Conservation (phyloP, 73 alveolate genomes). For the Paramecium sexaurelia region DNA sequence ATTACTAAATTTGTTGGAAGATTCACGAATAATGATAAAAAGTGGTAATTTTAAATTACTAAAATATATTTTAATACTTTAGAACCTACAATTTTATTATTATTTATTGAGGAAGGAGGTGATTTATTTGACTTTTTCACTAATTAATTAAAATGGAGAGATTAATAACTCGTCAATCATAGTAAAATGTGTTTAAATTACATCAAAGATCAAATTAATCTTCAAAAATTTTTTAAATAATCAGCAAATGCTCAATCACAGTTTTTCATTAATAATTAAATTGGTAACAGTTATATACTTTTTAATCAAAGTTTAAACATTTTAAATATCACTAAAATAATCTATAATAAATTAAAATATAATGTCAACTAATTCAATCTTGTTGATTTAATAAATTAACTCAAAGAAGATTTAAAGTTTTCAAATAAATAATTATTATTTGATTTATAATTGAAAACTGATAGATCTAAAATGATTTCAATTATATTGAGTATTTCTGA, state of each 20-base stretch:
- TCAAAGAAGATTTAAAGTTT: conserved; percentile 16
- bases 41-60: not conserved
- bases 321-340: not conserved
- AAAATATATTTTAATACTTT: conserved; percentile 6
- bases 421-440: not conserved
- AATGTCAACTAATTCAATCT: not conserved
- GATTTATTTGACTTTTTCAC: not conserved
- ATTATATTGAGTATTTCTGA: conserved; percentile 24
- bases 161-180: conserved; percentile 14
- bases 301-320: conserved; percentile 5
- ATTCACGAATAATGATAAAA: not conserved
- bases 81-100: conserved; percentile 23
- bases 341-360: conserved; percentile 23
- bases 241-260: not conserved
- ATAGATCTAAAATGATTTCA: conserved; percentile 25
- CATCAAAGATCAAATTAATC: not conserved
- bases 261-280: not conserved
- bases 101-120: not conserved
- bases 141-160: conserved; percentile 14
- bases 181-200: not conserved
- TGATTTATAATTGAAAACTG: not conserved
- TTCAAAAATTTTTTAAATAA: not conserved
- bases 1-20: not conserved
- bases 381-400: not conserved
- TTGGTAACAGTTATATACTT: not conserved